phyloP scores from a whole-genome alignment of 1,139 yeast species.

The Geotrichum carabidarum region DNA sequence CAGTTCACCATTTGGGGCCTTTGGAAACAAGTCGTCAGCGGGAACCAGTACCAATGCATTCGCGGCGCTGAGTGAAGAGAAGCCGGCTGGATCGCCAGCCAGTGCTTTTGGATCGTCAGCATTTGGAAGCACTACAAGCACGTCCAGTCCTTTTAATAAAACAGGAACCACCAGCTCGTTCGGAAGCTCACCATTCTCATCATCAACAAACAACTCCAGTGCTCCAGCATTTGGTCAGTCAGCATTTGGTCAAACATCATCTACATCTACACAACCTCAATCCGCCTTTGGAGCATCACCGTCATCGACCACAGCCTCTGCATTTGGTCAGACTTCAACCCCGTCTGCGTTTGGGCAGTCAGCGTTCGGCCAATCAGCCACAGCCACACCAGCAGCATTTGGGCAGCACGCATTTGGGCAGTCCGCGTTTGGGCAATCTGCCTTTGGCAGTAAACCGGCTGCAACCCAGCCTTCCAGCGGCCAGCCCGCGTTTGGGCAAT shows the following conservation, averaged over 20 bases:
- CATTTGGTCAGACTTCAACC: constrained; percentile 19
- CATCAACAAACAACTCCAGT: neutral
- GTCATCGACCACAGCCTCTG: constrained; percentile 22
- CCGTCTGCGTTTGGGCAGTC: constrained; percentile 23
- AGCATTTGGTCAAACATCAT: constrained; percentile 17
- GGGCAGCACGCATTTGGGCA: constrained; percentile 9
- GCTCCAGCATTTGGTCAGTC: constrained; percentile 8
- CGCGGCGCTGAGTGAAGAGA: constrained; percentile 3
- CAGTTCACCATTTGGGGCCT: constrained; percentile 19
- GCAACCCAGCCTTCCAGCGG: constrained; percentile 25
- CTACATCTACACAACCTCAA: constrained; percentile 19
- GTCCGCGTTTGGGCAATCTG: constrained; percentile 17
- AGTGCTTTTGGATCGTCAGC: constrained; percentile 25
- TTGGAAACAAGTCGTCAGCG: constrained; percentile 5
- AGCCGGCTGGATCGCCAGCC: constrained; percentile 19
- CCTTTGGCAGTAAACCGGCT: constrained; percentile 22
- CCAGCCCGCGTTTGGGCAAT: constrained; percentile 25
- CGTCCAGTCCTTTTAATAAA: constrained; percentile 23
- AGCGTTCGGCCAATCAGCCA: constrained; percentile 17
- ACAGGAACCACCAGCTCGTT: neutral
- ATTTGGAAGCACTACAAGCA: constrained; percentile 15
- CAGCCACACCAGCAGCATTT: constrained; percentile 22
- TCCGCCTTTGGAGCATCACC: constrained; percentile 27
- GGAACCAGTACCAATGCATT: constrained; percentile 5
- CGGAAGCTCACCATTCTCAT: neutral